A percentile compares a stretch with the other conserved stretches of the same genome.
phyloP scores from a whole-genome alignment of 768 basidiomycete genomes.

The Lactifluus subvellereus region DNA sequence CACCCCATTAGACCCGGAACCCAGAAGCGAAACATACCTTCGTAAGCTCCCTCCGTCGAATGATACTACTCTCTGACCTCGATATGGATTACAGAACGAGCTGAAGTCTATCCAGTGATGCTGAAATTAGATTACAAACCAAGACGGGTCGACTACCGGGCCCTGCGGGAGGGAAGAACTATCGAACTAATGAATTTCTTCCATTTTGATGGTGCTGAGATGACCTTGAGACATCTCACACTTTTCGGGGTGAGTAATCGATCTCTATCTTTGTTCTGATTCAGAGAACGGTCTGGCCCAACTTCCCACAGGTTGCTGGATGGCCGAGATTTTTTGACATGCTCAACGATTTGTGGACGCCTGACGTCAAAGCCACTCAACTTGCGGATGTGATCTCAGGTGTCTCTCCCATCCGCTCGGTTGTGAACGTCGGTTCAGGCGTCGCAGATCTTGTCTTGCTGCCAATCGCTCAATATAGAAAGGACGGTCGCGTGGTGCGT shows the following conservation, averaged over 20 bases:
- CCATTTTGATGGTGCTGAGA: slow-evolving; percentile 98
- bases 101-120: slow-evolving; percentile 92
- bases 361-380: slow-evolving; percentile 98
- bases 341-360: slow-evolving; percentile 98
- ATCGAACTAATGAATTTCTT: slow-evolving; percentile 99
- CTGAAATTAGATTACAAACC: slow-evolving; percentile 98
- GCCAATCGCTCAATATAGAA: slow-evolving; percentile 96
- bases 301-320: slow-evolving; percentile 67
- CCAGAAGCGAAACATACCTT: slow-evolving; percentile 56
- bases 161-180: slow-evolving; percentile 82
- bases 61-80: slow-evolving; percentile 1
- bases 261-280: slow-evolving; percentile 14
- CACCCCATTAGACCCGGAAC: slow-evolving; percentile 34
- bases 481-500: slow-evolving; percentile 87
- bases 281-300: background rate
- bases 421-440: slow-evolving; percentile 96
- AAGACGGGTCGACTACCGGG: slow-evolving; percentile 90
- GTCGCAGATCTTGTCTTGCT: slow-evolving; percentile 93
- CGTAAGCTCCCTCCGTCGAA: slow-evolving; percentile 42
- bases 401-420: slow-evolving; percentile 90
- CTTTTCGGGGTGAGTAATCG: slow-evolving; percentile 68
- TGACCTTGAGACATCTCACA: slow-evolving; percentile 92
- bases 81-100: slow-evolving; percentile 55
- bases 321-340: slow-evolving; percentile 85
- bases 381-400: slow-evolving; percentile 96